Percentiles rank a stretch among this genome's conserved stretches.
phyloP scores from a whole-genome alignment of 345 rosid genomes.

The Aegle marmelos region DNA sequence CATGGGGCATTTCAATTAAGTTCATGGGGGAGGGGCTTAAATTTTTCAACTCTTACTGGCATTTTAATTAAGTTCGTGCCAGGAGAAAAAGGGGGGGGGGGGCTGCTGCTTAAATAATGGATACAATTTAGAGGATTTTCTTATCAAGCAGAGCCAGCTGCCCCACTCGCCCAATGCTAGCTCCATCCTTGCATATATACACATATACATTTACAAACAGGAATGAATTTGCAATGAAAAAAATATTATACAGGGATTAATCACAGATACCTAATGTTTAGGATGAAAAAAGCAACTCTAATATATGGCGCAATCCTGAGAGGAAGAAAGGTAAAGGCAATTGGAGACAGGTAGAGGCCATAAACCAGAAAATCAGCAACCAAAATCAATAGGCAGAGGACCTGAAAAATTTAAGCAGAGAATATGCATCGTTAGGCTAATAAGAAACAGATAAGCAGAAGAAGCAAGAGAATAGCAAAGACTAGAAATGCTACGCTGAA shows the following conservation, averaged over 20 bases:
- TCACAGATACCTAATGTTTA: conserved; percentile 61
- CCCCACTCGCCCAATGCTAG: too few species aligned
- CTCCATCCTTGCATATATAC: too few species aligned
- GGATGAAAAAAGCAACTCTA: conserved; percentile 75
- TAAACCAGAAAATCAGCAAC: conserved; percentile 71
- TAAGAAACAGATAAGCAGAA: not conserved
- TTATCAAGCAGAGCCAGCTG: too few species aligned
- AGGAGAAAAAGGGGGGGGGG: too few species aligned
- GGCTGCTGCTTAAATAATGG: too few species aligned
- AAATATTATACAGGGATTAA: not conserved
- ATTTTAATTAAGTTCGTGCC: too few species aligned
- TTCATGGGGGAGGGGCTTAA: too few species aligned
- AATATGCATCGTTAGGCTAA: conserved; percentile 16
- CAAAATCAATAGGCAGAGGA: conserved; percentile 57
- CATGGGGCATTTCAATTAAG: too few species aligned
- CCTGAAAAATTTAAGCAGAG: conserved; percentile 53
- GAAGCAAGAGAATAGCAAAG: not conserved
- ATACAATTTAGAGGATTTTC: too few species aligned
- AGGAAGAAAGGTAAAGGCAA: conserved; percentile 66
- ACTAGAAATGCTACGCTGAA: not conserved
- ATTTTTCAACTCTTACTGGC: too few species aligned
- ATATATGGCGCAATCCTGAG: conserved; percentile 82
- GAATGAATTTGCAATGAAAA: not conserved
- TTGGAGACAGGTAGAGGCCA: conserved; percentile 70
- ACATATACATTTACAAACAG: not conserved